Evolutionary conservation across 805 yeast genomes (phyloP).

Genomic region (Pichia eremophila): DNA sequence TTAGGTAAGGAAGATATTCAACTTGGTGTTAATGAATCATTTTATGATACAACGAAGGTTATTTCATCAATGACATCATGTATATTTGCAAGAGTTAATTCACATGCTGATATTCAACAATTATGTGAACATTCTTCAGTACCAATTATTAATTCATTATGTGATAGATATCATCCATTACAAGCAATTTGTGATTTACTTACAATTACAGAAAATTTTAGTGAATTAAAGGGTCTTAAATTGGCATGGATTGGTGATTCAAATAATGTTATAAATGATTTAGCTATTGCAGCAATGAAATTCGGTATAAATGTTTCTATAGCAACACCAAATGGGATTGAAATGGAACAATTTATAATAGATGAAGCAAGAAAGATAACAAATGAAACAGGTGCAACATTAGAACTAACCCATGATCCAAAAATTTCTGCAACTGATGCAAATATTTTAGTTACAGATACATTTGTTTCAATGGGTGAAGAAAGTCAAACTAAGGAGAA

Average conservation of each 20-base stretch:
- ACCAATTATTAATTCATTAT: constrained; percentile 87
- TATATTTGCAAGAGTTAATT: constrained; percentile 89
- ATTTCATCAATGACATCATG: constrained; percentile 95
- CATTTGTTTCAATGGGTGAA: constrained; percentile 98
- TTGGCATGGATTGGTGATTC: constrained; percentile 96
- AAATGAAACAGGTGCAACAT: constrained; percentile 37
- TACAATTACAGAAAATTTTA: constrained; percentile 76
- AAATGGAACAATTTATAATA: constrained; percentile 48
- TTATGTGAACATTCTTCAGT: constrained; percentile 72
- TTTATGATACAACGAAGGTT: constrained; percentile 82
- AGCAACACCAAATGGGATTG: constrained; percentile 74
- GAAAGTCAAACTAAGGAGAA: constrained; percentile 68
- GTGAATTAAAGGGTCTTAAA: constrained; percentile 50
- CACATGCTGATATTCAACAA: constrained; percentile 72
- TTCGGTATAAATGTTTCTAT: constrained; percentile 74
- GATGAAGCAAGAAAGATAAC: constrained; percentile 47
- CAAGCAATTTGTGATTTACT: constrained; percentile 90
- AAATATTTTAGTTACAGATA: constrained; percentile 84
- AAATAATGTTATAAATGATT: constrained; percentile 89
- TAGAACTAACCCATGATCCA: constrained; percentile 66
- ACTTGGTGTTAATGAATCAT: constrained; percentile 87
- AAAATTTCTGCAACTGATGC: constrained; percentile 63
- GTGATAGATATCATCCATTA: constrained; percentile 89
- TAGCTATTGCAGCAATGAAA: constrained; percentile 79
- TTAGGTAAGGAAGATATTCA: constrained; percentile 95